Percentiles rank a stretch among this genome's conserved stretches.
Evolutionary conservation across 306 rosid species (phyloP).

Genomic region (Glycyrrhiza uralensis): DNA sequence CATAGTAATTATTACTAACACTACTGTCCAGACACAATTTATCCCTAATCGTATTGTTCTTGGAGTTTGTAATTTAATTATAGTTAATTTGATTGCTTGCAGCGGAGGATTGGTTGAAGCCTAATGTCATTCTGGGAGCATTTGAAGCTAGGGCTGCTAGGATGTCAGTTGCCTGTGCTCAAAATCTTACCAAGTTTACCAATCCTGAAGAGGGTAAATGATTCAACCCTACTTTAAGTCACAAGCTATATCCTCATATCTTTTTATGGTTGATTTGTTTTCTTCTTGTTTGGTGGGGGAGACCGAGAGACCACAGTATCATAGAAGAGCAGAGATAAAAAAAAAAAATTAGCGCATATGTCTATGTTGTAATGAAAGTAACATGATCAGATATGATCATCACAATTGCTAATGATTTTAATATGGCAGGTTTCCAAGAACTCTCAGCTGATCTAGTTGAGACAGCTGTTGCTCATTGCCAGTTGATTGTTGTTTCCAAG

Average conservation of each 20-base stretch:
- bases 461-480: constrained; percentile 90
- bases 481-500: constrained; percentile 90
- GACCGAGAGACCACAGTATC: not conserved
- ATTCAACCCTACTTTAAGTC: constrained; percentile 1
- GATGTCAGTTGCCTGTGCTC: constrained; percentile 73
- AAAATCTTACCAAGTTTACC: constrained; percentile 60
- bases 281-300: not conserved
- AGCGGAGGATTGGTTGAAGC: constrained; percentile 92
- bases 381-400: not conserved
- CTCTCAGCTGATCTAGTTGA: constrained; percentile 65
- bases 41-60: not conserved
- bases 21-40: not conserved
- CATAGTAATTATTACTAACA: not conserved
- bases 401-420: not conserved
- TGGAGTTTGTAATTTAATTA: not conserved
- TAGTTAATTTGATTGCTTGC: constrained; percentile 35
- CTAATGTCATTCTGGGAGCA: constrained; percentile 61
- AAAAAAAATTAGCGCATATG: not conserved
- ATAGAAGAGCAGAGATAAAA: not conserved
- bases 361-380: not conserved
- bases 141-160: constrained; percentile 85
- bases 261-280: constrained; percentile 7
- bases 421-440: constrained; percentile 70
- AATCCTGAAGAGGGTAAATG: constrained; percentile 81
- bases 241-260: constrained; percentile 2